Percentiles rank a stretch among this genome's conserved stretches.
Conservation (phyloP, 176 grass and related monocot species). For the Avena insularis region DNA sequence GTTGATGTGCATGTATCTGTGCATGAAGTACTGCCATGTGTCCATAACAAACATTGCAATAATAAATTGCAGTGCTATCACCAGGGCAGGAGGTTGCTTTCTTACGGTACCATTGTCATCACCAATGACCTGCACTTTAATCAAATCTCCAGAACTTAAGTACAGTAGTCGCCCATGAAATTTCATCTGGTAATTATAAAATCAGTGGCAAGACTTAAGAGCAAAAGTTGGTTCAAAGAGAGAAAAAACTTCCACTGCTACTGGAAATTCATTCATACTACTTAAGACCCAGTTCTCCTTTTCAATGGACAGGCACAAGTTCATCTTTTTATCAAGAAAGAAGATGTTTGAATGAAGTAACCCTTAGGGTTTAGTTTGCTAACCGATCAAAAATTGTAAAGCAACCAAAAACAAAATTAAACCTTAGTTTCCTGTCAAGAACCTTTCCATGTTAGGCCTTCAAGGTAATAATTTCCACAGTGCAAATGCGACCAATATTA, state of each 20-base stretch:
- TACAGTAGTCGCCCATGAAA: slow-evolving; percentile 19
- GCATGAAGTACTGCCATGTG: slow-evolving; percentile 92
- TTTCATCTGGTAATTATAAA: slow-evolving; percentile 19
- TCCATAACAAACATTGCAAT: slow-evolving; percentile 79
- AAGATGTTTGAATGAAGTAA: background rate
- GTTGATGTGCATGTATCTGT: slow-evolving; percentile 88
- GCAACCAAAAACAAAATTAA: no score
- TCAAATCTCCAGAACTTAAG: slow-evolving; percentile 10
- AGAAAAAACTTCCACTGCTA: background rate
- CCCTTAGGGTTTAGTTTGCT: background rate
- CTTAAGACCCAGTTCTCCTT: background rate
- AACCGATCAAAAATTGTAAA: no score
- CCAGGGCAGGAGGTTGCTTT: slow-evolving; percentile 50
- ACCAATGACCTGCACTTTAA: slow-evolving; percentile 65
- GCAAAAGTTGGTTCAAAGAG: slow-evolving; percentile 3
- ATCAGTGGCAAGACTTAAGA: background rate
- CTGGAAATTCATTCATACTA: background rate
- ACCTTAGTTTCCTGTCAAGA: no score
- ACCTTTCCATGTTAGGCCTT: no score
- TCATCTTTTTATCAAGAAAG: background rate
- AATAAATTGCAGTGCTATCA: slow-evolving; percentile 57
- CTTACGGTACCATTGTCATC: slow-evolving; percentile 56
- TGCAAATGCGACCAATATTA: no score
- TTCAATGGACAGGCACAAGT: background rate
- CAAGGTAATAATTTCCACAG: no score